Evolutionary conservation across 306 rosid species (phyloP), one percentile per base, ranked within the genome.

Genomic region (Gastrolobium villosum): DNA sequence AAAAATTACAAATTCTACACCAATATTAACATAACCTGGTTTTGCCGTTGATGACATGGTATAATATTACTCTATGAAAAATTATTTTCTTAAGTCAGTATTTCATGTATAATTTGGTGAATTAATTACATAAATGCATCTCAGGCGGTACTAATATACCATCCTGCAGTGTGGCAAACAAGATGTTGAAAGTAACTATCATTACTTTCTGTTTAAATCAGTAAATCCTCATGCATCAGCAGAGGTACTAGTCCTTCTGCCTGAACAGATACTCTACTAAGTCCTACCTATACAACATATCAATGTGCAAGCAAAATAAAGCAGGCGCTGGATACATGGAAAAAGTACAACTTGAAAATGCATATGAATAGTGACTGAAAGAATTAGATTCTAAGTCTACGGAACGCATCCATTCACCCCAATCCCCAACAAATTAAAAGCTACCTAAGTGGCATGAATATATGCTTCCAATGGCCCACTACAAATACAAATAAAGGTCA

Each of bases 301-400:
- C 70, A 68, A 40, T 36, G 65, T 57, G 54, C 74, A 37, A 61
- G 55, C 65, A 79, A 74, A 37, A 76, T 74, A 70, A 40, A 31
- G 52, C 71, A 56, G 32, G 37, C 62, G 55, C 41, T 32, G 59
- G 62, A 79, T 72, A 55, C 66, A 70, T 32, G 70, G 54, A 70
- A 57, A 55, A 63, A 72, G 28, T 49, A 53, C 15, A 81, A 61
- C 76, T 69, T 35, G 48, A 70, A 7, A 85, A 52, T 69, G 62
- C 65, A 70, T 50, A 74, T 7, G 30, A 63, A 81, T 14, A 78
- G 59, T 59, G 67, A 74, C 54, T 43, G 57, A 60, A 57, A 64
- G 54, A 74, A 77, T 43, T 68, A 82, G 71, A 78, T 46, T 65
- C 80, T 15, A 39, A 54, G 71, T 54, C 75, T 77, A 30, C 30